Evolutionary conservation across 176 grass and related monocot species (phyloP).

Genomic region (Carex scoparia): DNA sequence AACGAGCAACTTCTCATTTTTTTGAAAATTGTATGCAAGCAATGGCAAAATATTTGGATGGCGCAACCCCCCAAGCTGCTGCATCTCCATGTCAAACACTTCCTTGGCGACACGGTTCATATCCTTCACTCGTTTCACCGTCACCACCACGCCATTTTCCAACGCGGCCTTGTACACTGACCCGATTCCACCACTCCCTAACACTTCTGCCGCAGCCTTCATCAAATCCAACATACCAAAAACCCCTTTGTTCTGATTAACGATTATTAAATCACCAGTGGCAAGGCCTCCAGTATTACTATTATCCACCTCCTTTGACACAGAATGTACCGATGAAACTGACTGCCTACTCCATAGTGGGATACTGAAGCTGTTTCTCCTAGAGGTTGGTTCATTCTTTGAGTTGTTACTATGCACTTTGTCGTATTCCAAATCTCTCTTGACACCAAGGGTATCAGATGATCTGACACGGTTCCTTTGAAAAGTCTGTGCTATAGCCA

Average conservation of each 20-base stretch:
- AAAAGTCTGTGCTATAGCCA: constrained; percentile 9
- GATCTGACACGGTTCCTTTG: neutral
- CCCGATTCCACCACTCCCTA: constrained; percentile 56
- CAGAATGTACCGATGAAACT: constrained; percentile 27
- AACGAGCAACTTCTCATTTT: constrained; percentile 81
- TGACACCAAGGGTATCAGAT: constrained; percentile 23
- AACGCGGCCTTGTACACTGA: constrained; percentile 85
- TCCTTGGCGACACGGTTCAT: constrained; percentile 70
- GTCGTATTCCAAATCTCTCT: constrained; percentile 12
- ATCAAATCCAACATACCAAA: constrained; percentile 80
- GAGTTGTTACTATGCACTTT: neutral
- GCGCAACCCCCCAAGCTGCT: constrained; percentile 37
- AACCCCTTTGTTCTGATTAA: constrained; percentile 61
- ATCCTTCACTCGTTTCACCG: constrained; percentile 76
- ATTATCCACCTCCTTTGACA: constrained; percentile 32
- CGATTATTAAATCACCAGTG: constrained; percentile 47
- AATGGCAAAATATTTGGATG: constrained; percentile 71
- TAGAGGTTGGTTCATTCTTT: constrained; percentile 16
- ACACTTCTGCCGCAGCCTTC: constrained; percentile 82
- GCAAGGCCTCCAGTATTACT: neutral
- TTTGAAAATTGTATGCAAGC: constrained; percentile 70
- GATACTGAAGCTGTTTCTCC: constrained; percentile 31
- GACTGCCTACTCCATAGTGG: constrained; percentile 30
- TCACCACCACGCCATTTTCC: constrained; percentile 44
- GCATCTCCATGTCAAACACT: constrained; percentile 65